Evolutionary conservation across 139 green algal species (phyloP).

Genomic region (Edaphochlamys debaryana): DNA sequence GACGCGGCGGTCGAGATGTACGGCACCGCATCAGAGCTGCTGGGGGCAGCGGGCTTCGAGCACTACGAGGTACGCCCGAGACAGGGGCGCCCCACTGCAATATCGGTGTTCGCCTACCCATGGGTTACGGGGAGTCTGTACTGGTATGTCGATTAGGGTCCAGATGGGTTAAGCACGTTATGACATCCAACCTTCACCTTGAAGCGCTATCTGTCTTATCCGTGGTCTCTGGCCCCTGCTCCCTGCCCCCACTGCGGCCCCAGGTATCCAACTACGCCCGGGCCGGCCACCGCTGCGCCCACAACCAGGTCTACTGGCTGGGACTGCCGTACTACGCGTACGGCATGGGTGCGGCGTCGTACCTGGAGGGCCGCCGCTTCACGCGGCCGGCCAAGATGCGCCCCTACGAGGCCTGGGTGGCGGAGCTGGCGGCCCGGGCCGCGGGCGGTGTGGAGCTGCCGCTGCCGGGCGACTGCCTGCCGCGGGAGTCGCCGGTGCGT

Average conservation of each 20-base stretch:
- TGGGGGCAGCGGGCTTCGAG: constrained; percentile 84
- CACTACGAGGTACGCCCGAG: constrained; percentile 92
- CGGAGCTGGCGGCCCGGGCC: constrained; percentile 31
- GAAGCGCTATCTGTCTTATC: too few relatives aligned
- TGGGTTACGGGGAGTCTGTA: too few relatives aligned
- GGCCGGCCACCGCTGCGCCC: constrained; percentile 76
- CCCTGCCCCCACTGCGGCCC: too few relatives aligned
- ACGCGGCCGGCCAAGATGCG: constrained; percentile 76
- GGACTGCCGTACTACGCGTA: constrained; percentile 85
- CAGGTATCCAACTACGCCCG: constrained; percentile 90
- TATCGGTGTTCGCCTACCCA: too few relatives aligned
- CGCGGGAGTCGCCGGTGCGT: constrained; percentile 24
- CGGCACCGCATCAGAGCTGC: constrained; percentile 58
- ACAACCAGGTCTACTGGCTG: constrained; percentile 95
- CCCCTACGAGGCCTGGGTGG: constrained; percentile 81
- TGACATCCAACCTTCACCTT: too few relatives aligned
- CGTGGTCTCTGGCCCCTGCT: too few relatives aligned
- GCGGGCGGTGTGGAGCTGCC: not conserved
- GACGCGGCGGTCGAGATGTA: constrained; percentile 85
- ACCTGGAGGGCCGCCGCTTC: constrained; percentile 76
- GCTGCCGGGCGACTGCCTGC: constrained; percentile 17
- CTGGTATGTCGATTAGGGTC: too few relatives aligned
- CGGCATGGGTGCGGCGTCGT: constrained; percentile 87
- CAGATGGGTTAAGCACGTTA: too few relatives aligned
- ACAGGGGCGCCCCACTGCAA: too few relatives aligned